phyloP scores from a whole-genome alignment of 2,329 filamentous ascomycete species.

The Ophiostoma australiae region DNA sequence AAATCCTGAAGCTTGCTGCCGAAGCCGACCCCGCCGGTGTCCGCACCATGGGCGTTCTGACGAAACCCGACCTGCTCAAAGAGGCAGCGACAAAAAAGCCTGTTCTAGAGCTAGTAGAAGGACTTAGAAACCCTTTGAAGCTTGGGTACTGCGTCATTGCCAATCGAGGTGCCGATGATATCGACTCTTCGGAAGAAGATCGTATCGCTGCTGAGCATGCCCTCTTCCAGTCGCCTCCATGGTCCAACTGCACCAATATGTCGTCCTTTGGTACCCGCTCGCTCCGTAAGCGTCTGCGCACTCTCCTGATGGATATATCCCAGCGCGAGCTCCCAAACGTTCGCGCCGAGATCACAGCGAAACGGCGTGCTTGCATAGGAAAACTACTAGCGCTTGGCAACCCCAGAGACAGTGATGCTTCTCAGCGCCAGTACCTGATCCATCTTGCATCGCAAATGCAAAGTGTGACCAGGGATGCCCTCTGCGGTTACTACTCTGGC shows the following conservation, averaged over 20 bases:
- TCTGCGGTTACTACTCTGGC: slow-evolving; percentile 32
- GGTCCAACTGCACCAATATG: not conserved
- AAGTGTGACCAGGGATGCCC: not conserved
- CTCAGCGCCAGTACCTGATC: not conserved
- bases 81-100: slow-evolving; percentile 39
- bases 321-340: not conserved
- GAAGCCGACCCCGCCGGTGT: slow-evolving; percentile 39
- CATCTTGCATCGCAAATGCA: not conserved
- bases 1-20: slow-evolving; percentile 38
- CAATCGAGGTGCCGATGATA: slow-evolving; percentile 45
- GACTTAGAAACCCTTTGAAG: slow-evolving; percentile 39
- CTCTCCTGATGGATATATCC: not conserved
- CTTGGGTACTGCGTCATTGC: slow-evolving; percentile 48
- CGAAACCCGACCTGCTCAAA: slow-evolving; percentile 54
- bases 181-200: slow-evolving; percentile 30
- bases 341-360: not conserved
- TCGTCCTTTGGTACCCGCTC: not conserved
- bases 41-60: slow-evolving; percentile 48
- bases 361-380: not conserved
- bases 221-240: not conserved
- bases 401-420: not conserved
- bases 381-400: not conserved
- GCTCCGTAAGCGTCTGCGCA: not conserved
- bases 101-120: slow-evolving; percentile 40
- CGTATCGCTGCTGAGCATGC: not conserved